Evolutionary conservation across 148 eudicot genomes (phyloP).

Genomic region (Vaccinium vitisidaea): DNA sequence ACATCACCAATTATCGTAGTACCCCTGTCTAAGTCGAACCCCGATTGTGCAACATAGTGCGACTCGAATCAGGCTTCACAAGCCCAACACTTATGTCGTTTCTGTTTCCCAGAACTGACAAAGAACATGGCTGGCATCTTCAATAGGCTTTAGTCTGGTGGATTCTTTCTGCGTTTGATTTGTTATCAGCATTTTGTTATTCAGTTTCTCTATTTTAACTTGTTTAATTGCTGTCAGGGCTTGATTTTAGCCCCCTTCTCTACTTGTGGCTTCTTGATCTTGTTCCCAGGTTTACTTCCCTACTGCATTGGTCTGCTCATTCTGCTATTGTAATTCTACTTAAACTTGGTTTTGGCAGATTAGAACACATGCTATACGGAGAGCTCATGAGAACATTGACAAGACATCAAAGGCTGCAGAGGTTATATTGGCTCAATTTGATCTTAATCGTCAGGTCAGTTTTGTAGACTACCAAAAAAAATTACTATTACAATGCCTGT

Average conservation of each 20-base stretch:
- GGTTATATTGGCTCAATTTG: constrained; percentile 73
- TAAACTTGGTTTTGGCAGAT: constrained; percentile 41
- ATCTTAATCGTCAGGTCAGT: constrained; percentile 73
- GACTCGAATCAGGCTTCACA: too few relatives aligned
- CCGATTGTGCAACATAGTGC: too few relatives aligned
- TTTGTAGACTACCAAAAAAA: not conserved
- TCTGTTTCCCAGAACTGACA: not conserved
- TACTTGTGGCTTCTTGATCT: not conserved
- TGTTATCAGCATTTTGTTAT: not conserved
- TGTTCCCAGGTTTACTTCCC: not conserved
- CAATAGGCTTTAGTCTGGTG: not conserved
- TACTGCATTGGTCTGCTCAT: not conserved
- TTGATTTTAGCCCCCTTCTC: not conserved
- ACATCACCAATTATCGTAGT: too few relatives aligned
- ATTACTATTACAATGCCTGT: not conserved
- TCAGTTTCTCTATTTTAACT: not conserved
- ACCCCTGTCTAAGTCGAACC: too few relatives aligned
- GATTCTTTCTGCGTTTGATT: not conserved
- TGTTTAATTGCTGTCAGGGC: not conserved
- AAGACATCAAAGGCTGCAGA: constrained; percentile 86
- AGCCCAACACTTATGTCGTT: too few relatives aligned
- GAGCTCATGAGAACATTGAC: constrained; percentile 90
- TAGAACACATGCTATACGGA: constrained; percentile 75
- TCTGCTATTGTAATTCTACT: not conserved
- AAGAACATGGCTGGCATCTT: not conserved